A percentile compares a stretch with the other conserved stretches of the same genome.
Evolutionary conservation across 139 green algal species (phyloP).

Genomic region (Tetratostichococcus sp.): DNA sequence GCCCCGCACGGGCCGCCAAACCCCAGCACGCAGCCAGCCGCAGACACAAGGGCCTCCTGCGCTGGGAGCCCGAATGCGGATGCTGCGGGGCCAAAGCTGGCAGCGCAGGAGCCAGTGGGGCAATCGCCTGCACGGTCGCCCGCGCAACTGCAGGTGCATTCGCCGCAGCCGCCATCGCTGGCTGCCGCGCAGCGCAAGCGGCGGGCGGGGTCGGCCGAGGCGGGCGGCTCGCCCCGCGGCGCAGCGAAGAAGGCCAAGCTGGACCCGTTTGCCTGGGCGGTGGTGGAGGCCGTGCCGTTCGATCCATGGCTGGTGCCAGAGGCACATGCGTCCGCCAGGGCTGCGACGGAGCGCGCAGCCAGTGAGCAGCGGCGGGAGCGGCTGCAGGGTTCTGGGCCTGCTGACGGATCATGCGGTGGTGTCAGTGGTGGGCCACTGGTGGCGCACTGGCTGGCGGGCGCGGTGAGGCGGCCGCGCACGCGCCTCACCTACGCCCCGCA

Average conservation of each 20-base stretch:
- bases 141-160: too few relatives aligned
- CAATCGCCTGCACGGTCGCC: too few relatives aligned
- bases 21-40: too few relatives aligned
- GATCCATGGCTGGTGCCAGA: neutral
- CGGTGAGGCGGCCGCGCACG: neutral
- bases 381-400: too few relatives aligned
- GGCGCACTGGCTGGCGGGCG: neutral
- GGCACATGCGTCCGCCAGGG: neutral
- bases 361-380: neutral
- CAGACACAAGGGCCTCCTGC: too few relatives aligned
- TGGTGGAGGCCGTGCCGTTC: neutral
- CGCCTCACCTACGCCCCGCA: neutral
- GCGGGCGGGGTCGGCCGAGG: neutral
- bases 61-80: neutral
- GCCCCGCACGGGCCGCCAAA: neutral
- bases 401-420: too few relatives aligned
- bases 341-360: too few relatives aligned
- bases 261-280: neutral
- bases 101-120: too few relatives aligned
- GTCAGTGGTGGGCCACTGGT: too few relatives aligned
- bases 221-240: neutral
- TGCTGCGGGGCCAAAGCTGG: neutral
- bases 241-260: neutral
- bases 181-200: too few relatives aligned
- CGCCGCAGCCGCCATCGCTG: too few relatives aligned